Conservation (phyloP, 257 asterid genomes). For the Cynanchum wilfordii region DNA sequence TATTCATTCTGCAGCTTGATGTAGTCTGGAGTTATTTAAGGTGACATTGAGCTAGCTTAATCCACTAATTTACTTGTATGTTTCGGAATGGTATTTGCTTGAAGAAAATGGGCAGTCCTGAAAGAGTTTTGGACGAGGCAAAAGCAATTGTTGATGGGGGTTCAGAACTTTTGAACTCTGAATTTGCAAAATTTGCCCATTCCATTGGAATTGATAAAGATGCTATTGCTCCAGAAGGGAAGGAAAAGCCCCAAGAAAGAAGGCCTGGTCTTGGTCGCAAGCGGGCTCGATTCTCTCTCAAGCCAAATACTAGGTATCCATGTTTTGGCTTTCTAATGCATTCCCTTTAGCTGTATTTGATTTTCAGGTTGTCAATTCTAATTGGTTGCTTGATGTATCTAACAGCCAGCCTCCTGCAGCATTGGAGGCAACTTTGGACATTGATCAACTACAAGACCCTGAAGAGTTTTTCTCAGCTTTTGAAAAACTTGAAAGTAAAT, state of each 20-base stretch:
- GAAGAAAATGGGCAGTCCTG: conserved; percentile 47
- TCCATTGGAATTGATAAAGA: conserved; percentile 27
- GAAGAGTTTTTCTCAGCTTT: conserved; percentile 58
- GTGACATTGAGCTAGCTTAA: background rate
- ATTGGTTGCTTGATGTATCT: conserved; percentile 19
- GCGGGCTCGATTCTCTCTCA: conserved; percentile 58
- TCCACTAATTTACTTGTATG: background rate
- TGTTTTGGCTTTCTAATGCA: background rate
- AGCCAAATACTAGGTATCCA: conserved; percentile 44
- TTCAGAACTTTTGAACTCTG: conserved; percentile 43
- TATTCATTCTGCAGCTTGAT: background rate
- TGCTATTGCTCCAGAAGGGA: conserved; percentile 35
- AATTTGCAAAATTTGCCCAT: conserved; percentile 29
- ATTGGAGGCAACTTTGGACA: conserved; percentile 38
- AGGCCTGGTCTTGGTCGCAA: conserved; percentile 72
- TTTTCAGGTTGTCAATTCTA: conserved; percentile 1
- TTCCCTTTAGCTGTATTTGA: background rate
- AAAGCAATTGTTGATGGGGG: conserved; percentile 60
- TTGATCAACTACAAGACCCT: conserved; percentile 54
- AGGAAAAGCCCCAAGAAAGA: conserved; percentile 53
- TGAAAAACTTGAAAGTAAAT: conserved; percentile 67
- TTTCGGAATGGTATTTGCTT: background rate
- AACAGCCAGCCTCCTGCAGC: conserved; percentile 56
- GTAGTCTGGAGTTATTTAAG: background rate
- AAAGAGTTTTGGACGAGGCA: conserved; percentile 60